phyloP scores from a whole-genome alignment of 371 early-diverging fungal species.

The Rhizomucor miehei region DNA sequence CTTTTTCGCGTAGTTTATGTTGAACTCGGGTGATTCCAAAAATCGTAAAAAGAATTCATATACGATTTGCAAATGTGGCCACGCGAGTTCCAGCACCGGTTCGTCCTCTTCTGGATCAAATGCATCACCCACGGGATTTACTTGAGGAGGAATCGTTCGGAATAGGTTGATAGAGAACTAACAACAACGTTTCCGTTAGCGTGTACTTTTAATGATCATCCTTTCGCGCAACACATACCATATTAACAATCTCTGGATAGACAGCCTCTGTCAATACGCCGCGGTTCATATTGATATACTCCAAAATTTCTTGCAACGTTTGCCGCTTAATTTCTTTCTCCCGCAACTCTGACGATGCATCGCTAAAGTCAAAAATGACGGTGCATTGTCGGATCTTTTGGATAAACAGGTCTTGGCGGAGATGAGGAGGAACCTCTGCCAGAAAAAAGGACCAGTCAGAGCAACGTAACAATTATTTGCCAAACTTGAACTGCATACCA shows the following conservation, averaged over 20 bases:
- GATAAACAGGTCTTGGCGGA: conserved; percentile 78
- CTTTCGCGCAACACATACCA: conserved; percentile 60
- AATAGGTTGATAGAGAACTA: conserved; percentile 92
- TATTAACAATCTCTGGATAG: conserved; percentile 87
- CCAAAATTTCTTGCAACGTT: conserved; percentile 86
- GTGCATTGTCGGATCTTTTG: conserved; percentile 91
- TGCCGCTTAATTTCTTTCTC: conserved; percentile 95
- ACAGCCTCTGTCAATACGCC: conserved; percentile 84
- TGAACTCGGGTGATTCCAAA: conserved; percentile 95
- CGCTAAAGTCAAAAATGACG: conserved; percentile 92
- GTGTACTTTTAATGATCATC: not conserved
- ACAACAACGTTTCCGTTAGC: not conserved
- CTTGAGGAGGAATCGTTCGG: conserved; percentile 93
- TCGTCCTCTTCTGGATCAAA: conserved; percentile 99
- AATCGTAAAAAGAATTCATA: conserved; percentile 96
- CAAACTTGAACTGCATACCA: conserved; percentile 65
- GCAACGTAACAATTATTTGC: too few species aligned
- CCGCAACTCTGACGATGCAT: conserved; percentile 78
- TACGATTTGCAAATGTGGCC: conserved; percentile 97
- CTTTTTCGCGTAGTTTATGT: conserved; percentile 91
- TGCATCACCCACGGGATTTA: conserved; percentile 92
- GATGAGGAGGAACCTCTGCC: conserved; percentile 69
- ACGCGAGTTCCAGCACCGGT: conserved; percentile 90
- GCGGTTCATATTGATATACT: conserved; percentile 84
- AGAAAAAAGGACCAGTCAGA: not conserved